These are phyloP conservation scores for rapeseed (Brassica napus) DNA, from an alignment of 345 rosid species.

Conservation along the genomic window DNA sequence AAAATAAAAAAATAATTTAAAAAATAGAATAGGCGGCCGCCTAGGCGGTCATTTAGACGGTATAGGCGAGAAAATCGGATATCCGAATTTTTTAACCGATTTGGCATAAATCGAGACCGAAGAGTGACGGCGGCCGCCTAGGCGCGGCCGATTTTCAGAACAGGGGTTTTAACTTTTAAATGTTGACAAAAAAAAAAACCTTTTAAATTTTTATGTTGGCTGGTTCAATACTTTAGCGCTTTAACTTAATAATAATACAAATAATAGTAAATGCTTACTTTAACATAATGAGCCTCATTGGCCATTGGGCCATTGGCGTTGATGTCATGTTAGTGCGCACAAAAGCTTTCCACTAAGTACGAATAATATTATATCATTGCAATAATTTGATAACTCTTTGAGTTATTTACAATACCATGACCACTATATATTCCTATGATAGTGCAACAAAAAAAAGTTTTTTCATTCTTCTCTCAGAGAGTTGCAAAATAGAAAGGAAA, in stretches of 20 bases:
- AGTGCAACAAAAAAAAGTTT: neutral
- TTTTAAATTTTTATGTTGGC: neutral
- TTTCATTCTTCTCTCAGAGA: slow-evolving; percentile 4
- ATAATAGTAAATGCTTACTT: neutral
- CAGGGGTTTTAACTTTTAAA: too few species aligned
- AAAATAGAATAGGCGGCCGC: too few species aligned
- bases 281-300: neutral
- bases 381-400: slow-evolving; percentile 11
- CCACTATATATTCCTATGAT: neutral
- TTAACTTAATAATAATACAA: too few species aligned
- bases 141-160: too few species aligned
- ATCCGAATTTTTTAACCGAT: too few species aligned
- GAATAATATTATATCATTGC: neutral
- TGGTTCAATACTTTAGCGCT: neutral
- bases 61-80: too few species aligned
- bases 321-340: slow-evolving; percentile 21
- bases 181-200: too few species aligned
- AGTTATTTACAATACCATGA: slow-evolving; percentile 22
- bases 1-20: too few species aligned
- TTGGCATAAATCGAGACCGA: too few species aligned
- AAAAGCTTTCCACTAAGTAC: slow-evolving; percentile 21
- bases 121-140: too few species aligned
- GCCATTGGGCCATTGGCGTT: neutral
- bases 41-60: too few species aligned
- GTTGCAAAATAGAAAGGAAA: slow-evolving; percentile 18